Conservation (phyloP, 2,329 filamentous ascomycete genomes). For the Pseudophaeomoniella oleicola region DNA sequence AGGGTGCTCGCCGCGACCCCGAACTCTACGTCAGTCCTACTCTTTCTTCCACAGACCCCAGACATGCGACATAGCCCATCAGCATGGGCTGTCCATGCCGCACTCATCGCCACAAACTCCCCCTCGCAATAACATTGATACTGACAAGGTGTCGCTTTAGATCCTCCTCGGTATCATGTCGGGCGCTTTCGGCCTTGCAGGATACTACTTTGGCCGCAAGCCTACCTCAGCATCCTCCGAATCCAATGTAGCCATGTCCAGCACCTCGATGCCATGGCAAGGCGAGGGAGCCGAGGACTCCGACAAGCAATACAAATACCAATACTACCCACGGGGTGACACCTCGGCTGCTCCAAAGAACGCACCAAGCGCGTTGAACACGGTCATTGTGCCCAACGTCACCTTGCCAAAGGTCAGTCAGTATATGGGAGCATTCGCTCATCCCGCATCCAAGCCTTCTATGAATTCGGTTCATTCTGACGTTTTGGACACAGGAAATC, state of each 20-base stretch:
- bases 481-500: constrained; percentile 44
- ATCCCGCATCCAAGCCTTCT: too few species aligned
- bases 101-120: constrained; percentile 1
- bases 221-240: constrained; percentile 79
- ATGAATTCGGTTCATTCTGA: too few species aligned
- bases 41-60: not conserved
- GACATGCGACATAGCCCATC: constrained; percentile 6
- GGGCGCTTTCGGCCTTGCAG: constrained; percentile 71
- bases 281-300: constrained; percentile 48
- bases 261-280: constrained; percentile 85
- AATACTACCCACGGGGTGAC: constrained; percentile 79
- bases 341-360: constrained; percentile 60
- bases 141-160: constrained; percentile 33
- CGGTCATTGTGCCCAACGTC: constrained; percentile 85
- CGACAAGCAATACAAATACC: constrained; percentile 49
- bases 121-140: constrained; percentile 8
- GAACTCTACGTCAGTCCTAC: constrained; percentile 53
- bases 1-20: constrained; percentile 54
- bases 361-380: constrained; percentile 89
- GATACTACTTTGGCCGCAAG: constrained; percentile 65
- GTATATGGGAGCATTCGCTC: constrained; percentile 1
- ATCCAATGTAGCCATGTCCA: constrained; percentile 56
- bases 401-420: constrained; percentile 67
- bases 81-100: not conserved
- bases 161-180: constrained; percentile 86